Evolutionary conservation across 2,329 filamentous ascomycete species (phyloP).

Genomic region (Epichloe typhina): DNA sequence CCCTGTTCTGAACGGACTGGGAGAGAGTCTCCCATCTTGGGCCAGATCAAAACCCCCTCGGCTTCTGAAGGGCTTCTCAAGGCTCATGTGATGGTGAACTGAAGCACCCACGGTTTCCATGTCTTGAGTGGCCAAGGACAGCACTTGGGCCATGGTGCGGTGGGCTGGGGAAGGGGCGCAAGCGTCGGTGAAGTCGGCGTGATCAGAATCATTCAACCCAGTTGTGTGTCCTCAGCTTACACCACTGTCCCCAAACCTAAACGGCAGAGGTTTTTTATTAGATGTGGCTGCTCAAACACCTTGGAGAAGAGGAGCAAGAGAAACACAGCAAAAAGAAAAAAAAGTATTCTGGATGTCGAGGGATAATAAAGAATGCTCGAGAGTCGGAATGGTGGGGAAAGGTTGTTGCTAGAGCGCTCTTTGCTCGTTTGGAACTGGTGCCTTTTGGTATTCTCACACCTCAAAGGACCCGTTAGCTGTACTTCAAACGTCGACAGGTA

Average conservation of each 20-base stretch:
- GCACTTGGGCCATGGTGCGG: slow-evolving; percentile 13
- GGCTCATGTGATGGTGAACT: slow-evolving; percentile 10
- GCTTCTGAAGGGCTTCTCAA: slow-evolving; percentile 10
- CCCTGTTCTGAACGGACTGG: slow-evolving; percentile 4
- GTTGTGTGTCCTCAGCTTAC: slow-evolving; percentile 1
- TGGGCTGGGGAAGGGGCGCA: background rate
- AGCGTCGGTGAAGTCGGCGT: slow-evolving; percentile 2
- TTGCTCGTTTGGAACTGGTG: background rate
- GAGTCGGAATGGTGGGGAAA: slow-evolving; percentile 4
- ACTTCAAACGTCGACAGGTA: slow-evolving; percentile 5
- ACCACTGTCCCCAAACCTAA: background rate
- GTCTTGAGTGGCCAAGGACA: slow-evolving; percentile 12
- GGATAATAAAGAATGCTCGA: slow-evolving; percentile 6
- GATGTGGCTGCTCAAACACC: background rate
- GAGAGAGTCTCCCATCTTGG: slow-evolving; percentile 5
- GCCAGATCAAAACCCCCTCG: slow-evolving; percentile 4
- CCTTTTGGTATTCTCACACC: slow-evolving; percentile 5
- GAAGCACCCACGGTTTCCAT: slow-evolving; percentile 11
- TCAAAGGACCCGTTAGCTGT: slow-evolving; percentile 1
- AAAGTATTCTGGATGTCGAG: slow-evolving; percentile 1
- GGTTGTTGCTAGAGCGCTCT: slow-evolving; percentile 1
- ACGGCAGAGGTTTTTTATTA: background rate
- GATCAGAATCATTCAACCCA: slow-evolving; percentile 3
- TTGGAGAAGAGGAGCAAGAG: background rate
- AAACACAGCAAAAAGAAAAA: background rate